phyloP scores from a whole-genome alignment of 805 yeast genomes.

The Clavispora phyllophila region DNA sequence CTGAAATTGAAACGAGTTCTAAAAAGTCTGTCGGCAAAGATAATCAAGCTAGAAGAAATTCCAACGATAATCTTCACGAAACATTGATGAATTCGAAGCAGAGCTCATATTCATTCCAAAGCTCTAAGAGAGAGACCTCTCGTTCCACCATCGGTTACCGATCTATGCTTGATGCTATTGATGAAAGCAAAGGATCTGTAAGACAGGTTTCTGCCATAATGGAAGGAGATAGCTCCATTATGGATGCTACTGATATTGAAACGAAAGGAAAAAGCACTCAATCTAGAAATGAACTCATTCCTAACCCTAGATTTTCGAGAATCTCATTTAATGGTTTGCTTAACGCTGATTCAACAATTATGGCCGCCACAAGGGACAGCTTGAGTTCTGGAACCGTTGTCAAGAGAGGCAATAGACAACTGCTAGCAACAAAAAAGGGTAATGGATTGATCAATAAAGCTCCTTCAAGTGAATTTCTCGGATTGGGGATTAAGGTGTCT shows the following conservation, averaged over 20 bases:
- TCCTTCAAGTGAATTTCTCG: slow-evolving; percentile 22
- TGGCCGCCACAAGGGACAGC: slow-evolving; percentile 7
- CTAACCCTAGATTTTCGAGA: slow-evolving; percentile 40
- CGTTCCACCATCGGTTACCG: slow-evolving; percentile 9
- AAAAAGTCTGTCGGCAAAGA: slow-evolving; percentile 12
- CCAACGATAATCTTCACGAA: neutral
- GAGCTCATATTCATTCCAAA: neutral
- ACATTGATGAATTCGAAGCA: neutral
- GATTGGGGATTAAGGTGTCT: slow-evolving; percentile 22
- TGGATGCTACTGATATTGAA: neutral
- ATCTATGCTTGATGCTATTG: slow-evolving; percentile 20
- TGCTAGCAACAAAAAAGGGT: slow-evolving; percentile 10
- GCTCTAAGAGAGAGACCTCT: slow-evolving; percentile 2
- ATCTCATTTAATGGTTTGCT: slow-evolving; percentile 37
- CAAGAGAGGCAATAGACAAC: slow-evolving; percentile 3
- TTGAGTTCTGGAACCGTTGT: slow-evolving; percentile 14
- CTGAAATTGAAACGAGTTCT: slow-evolving; percentile 6
- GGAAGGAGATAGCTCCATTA: neutral
- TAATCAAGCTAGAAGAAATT: slow-evolving; percentile 11
- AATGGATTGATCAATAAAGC: slow-evolving; percentile 18
- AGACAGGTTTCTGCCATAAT: neutral
- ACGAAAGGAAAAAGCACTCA: neutral
- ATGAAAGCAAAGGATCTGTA: slow-evolving; percentile 9
- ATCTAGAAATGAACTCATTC: slow-evolving; percentile 21
- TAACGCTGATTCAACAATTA: slow-evolving; percentile 5